Percentiles rank a stretch among this genome's conserved stretches.
Conservation (phyloP, 225 moss, liverwort and hornwort genomes). For the Sphagnum contortum region DNA sequence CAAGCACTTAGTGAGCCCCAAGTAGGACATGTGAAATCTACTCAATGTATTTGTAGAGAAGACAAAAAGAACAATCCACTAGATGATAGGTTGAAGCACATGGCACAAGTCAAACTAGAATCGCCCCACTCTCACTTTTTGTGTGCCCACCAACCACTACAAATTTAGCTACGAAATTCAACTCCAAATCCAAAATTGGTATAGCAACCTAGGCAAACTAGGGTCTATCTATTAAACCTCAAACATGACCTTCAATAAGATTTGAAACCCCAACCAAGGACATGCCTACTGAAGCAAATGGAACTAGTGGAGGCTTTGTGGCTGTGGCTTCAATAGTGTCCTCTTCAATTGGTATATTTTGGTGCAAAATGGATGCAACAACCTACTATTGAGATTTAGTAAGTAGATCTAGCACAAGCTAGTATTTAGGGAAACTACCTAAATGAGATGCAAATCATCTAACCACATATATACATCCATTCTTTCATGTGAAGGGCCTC, state of each 20-base stretch:
- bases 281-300: neutral
- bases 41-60: slow-evolving; percentile 33
- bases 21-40: slow-evolving; percentile 40
- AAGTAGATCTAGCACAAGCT: slow-evolving; percentile 47
- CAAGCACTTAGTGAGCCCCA: slow-evolving; percentile 35
- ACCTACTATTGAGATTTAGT: slow-evolving; percentile 42
- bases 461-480: slow-evolving; percentile 48
- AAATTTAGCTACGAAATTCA: slow-evolving; percentile 90
- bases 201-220: slow-evolving; percentile 36
- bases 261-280: slow-evolving; percentile 7
- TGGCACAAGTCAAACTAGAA: no score
- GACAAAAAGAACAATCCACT: no score
- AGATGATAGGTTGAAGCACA: no score
- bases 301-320: slow-evolving; percentile 9
- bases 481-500: slow-evolving; percentile 18
- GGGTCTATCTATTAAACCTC: slow-evolving; percentile 18
- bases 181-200: slow-evolving; percentile 61
- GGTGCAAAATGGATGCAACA: slow-evolving; percentile 34
- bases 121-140: slow-evolving; percentile 56
- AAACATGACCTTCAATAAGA: slow-evolving; percentile 11
- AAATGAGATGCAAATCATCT: slow-evolving; percentile 24
- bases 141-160: slow-evolving; percentile 39
- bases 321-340: slow-evolving; percentile 26
- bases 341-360: slow-evolving; percentile 17
- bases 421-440: slow-evolving; percentile 32